Evolutionary conservation across 768 basidiomycete genomes (phyloP).

Genomic region (Lyophyllum semitale): DNA sequence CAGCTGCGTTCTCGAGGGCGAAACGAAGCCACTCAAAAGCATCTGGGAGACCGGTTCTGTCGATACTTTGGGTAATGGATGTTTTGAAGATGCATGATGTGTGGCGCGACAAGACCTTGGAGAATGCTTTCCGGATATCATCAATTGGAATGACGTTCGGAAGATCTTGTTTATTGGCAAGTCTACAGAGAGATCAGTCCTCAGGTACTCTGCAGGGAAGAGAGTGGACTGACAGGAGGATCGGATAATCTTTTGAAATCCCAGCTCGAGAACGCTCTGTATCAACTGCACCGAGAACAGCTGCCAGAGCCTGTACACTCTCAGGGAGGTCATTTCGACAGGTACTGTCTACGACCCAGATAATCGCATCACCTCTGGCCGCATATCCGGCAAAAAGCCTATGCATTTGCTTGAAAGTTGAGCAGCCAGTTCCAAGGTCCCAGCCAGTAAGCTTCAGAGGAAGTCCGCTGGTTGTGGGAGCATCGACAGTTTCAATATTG

Average conservation of each 20-base stretch:
- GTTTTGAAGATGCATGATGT: conserved; percentile 29
- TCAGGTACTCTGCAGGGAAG: conserved; percentile 21
- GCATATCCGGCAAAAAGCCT: conserved; percentile 27
- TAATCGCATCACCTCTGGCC: conserved; percentile 48
- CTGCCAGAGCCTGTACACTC: conserved; percentile 49
- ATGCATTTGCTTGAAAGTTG: conserved; percentile 37
- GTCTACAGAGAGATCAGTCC: conserved; percentile 20
- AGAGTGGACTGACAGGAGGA: conserved; percentile 26
- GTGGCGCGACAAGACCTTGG: conserved; percentile 29
- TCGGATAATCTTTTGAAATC: conserved; percentile 9
- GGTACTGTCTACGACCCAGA: conserved; percentile 66
- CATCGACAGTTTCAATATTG: conserved; percentile 59
- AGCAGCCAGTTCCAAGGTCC: conserved; percentile 64
- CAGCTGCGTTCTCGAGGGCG: conserved; percentile 27
- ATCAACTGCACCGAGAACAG: conserved; percentile 32
- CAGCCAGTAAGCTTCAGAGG: conserved; percentile 55
- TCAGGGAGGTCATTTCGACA: conserved; percentile 51
- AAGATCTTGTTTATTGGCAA: conserved; percentile 67
- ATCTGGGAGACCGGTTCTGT: conserved; percentile 32
- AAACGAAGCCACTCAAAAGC: conserved; percentile 43
- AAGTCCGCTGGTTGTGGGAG: conserved; percentile 23
- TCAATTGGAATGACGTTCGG: conserved; percentile 50
- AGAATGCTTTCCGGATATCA: conserved; percentile 41
- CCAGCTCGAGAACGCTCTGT: background rate
- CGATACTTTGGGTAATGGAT: conserved; percentile 17